Evolutionary conservation across 2,329 filamentous ascomycete genomes (phyloP).

Genomic region (Pestalotiopsis fici): DNA sequence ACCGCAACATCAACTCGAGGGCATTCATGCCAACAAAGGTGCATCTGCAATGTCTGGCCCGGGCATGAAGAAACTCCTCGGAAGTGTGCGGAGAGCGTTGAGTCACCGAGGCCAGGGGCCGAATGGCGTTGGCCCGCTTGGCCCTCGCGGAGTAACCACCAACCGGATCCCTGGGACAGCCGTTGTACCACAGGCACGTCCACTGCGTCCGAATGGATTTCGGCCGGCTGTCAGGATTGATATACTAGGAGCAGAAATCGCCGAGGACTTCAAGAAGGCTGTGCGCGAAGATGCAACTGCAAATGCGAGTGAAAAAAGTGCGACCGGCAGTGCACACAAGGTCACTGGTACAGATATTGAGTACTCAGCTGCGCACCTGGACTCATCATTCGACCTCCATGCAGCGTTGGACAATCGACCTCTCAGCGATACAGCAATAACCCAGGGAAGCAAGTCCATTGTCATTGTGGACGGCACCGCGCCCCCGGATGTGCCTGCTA

Average conservation of each 20-base stretch:
- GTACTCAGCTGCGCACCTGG: constrained; percentile 45
- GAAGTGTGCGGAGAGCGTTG: constrained; percentile 80
- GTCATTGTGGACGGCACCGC: constrained; percentile 78
- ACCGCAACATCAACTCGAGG: constrained; percentile 36
- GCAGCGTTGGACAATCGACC: constrained; percentile 38
- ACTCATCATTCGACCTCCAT: constrained; percentile 40
- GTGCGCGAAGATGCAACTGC: constrained; percentile 64
- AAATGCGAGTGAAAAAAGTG: constrained; percentile 26
- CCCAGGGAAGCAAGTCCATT: constrained; percentile 84
- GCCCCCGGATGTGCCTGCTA: constrained; percentile 47
- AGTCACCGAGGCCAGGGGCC: constrained; percentile 58
- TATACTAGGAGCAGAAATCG: constrained; percentile 74
- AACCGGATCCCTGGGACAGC: constrained; percentile 62
- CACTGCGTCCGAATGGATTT: constrained; percentile 39
- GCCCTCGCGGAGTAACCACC: constrained; percentile 53
- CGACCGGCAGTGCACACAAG: constrained; percentile 20
- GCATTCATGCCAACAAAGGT: constrained; percentile 43
- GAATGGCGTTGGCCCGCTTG: constrained; percentile 49
- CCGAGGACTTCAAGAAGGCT: constrained; percentile 77
- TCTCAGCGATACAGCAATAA: constrained; percentile 61
- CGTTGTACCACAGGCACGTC: constrained; percentile 57
- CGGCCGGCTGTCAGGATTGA: constrained; percentile 72
- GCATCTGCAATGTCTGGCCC: constrained; percentile 65
- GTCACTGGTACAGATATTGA: constrained; percentile 34
- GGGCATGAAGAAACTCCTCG: constrained; percentile 83